These are phyloP conservation scores for Apiosordaria backusii DNA, from an alignment of 495 filamentous ascomycete species.

Conservation along the genomic window DNA sequence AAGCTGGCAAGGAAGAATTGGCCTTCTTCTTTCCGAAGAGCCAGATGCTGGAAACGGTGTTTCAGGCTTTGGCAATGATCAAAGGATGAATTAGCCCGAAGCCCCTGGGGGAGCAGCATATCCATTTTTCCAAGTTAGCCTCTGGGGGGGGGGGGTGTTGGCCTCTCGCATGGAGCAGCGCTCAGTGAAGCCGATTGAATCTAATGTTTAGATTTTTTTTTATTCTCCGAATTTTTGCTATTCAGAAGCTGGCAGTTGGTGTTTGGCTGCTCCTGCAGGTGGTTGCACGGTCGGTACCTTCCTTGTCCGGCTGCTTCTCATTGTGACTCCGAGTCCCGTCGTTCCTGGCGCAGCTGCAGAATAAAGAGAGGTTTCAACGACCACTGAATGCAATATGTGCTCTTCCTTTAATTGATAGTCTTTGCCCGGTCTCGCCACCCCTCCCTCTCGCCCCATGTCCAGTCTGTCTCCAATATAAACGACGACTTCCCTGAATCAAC, in stretches of 20 bases:
- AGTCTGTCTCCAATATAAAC: not conserved
- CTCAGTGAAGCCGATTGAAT: slow-evolving; percentile 15
- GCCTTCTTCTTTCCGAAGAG: slow-evolving; percentile 31
- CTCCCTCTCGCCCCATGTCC: slow-evolving; percentile 1
- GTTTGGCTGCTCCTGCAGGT: not conserved
- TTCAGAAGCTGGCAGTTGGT: not conserved
- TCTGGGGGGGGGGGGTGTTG: slow-evolving; percentile 17
- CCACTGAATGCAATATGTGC: slow-evolving; percentile 23
- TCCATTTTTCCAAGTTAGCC: slow-evolving; percentile 38
- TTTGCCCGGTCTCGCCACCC: slow-evolving; percentile 28
- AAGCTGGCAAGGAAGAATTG: slow-evolving; percentile 32
- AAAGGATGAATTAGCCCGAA: slow-evolving; percentile 39
- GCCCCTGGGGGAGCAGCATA: slow-evolving; percentile 23
- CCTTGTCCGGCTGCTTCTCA: slow-evolving; percentile 35
- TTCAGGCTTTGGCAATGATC: slow-evolving; percentile 40
- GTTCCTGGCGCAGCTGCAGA: slow-evolving; percentile 17
- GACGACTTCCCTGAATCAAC: slow-evolving; percentile 2
- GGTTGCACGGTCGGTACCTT: slow-evolving; percentile 22
- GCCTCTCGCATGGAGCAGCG: slow-evolving; percentile 15
- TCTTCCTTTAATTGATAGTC: too few relatives aligned
- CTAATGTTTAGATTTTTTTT: not conserved
- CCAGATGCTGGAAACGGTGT: slow-evolving; percentile 33
- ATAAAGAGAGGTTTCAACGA: slow-evolving; percentile 31
- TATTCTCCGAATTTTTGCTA: slow-evolving; percentile 1
- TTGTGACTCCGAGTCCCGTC: slow-evolving; percentile 27